Percentiles rank a stretch among this genome's conserved stretches.
Evolutionary conservation across 257 asterid genomes (phyloP).

Genomic region (Scutellaria barbata): DNA sequence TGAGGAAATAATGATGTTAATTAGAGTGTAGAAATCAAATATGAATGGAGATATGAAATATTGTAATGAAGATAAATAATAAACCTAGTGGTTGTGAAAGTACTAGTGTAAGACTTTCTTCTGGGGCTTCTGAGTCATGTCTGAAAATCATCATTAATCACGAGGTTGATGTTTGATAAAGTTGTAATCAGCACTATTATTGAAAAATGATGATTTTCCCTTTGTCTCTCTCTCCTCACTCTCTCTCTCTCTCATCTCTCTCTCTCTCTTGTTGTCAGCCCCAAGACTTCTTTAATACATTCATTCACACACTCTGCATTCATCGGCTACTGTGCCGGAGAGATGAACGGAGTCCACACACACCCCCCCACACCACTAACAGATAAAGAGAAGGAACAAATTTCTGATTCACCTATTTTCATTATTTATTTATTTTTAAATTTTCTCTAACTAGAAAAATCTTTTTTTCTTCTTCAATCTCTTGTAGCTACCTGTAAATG

Average conservation of each 20-base stretch:
- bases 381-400: slow-evolving; percentile 15
- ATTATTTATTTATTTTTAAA: not conserved
- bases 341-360: slow-evolving; percentile 58
- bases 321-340: slow-evolving; percentile 91
- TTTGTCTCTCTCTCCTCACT: slow-evolving; percentile 51
- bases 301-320: slow-evolving; percentile 63
- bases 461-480: not conserved
- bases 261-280: slow-evolving; percentile 45
- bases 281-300: slow-evolving; percentile 49
- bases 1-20: not conserved
- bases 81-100: slow-evolving; percentile 35
- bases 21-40: not conserved
- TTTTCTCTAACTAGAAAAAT: not conserved
- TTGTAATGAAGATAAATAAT: slow-evolving; percentile 19
- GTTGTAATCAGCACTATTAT: slow-evolving; percentile 60
- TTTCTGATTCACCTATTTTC: slow-evolving; percentile 17
- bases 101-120: slow-evolving; percentile 36
- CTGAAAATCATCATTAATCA: slow-evolving; percentile 64
- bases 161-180: slow-evolving; percentile 79
- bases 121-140: slow-evolving; percentile 44
- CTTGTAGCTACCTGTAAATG: slow-evolving; percentile 73
- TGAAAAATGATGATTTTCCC: slow-evolving; percentile 81
- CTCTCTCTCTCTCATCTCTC: slow-evolving; percentile 31
- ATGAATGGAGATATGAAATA: not conserved
- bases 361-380: slow-evolving; percentile 36